Conservation (phyloP, 805 yeast genomes). For the Pichia phayaonensis region DNA sequence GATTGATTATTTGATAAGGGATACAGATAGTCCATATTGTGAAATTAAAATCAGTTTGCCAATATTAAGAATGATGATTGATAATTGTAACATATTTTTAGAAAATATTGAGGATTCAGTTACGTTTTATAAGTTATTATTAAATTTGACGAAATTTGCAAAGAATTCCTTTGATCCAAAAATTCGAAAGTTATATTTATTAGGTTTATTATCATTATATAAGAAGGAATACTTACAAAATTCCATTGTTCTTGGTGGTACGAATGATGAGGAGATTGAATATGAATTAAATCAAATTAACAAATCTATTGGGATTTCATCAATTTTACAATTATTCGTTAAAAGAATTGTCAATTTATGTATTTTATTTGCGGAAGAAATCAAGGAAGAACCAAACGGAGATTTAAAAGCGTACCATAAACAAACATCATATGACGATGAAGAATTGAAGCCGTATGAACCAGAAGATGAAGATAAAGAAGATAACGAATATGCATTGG, state of each 20-base stretch:
- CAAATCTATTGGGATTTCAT: slow-evolving; percentile 16
- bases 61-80: slow-evolving; percentile 33
- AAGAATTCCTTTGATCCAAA: slow-evolving; percentile 64
- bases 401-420: slow-evolving; percentile 48
- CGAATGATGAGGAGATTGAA: slow-evolving; percentile 6
- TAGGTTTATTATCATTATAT: slow-evolving; percentile 27
- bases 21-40: slow-evolving; percentile 36
- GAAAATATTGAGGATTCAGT: slow-evolving; percentile 6
- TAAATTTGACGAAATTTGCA: slow-evolving; percentile 24
- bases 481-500: slow-evolving; percentile 21
- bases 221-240: slow-evolving; percentile 10
- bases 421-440: slow-evolving; percentile 32
- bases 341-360: slow-evolving; percentile 22
- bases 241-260: not conserved
- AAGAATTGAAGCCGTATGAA: slow-evolving; percentile 20
- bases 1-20: slow-evolving; percentile 35
- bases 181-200: slow-evolving; percentile 45
- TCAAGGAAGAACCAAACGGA: slow-evolving; percentile 52
- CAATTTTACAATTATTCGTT: slow-evolving; percentile 20
- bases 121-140: slow-evolving; percentile 16
- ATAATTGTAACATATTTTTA: slow-evolving; percentile 30
- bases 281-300: slow-evolving; percentile 23
- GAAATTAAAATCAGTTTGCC: slow-evolving; percentile 32
- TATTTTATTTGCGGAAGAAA: slow-evolving; percentile 57
- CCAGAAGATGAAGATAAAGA: slow-evolving; percentile 16